A percentile compares a stretch with the other conserved stretches of the same genome.
These are phyloP conservation scores for Rosa rugosa DNA, from an alignment of 306 rosid genomes.

Conservation along the genomic window DNA sequence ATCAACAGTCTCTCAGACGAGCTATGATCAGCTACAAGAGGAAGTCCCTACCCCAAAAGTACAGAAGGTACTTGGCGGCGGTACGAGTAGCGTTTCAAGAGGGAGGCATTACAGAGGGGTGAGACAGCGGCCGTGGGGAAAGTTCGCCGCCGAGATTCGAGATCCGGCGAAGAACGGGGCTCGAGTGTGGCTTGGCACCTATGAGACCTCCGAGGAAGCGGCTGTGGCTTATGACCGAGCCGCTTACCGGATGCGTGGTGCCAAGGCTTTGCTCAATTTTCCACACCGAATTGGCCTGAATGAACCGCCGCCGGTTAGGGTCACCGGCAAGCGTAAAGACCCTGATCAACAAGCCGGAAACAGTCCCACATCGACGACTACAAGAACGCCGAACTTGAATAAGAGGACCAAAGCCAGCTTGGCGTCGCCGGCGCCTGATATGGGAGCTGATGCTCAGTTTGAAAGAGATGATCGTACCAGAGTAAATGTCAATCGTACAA, in stretches of 20 bases:
- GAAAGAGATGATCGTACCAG: neutral
- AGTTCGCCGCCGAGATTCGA: slow-evolving; percentile 58
- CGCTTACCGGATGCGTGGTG: slow-evolving; percentile 50
- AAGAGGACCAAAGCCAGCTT: slow-evolving; percentile 30
- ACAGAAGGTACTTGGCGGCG: neutral
- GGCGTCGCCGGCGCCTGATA: neutral
- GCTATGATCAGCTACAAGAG: neutral
- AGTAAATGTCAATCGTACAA: slow-evolving; percentile 6
- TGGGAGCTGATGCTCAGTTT: neutral
- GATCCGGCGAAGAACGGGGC: slow-evolving; percentile 57
- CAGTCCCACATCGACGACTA: neutral
- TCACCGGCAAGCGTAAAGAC: slow-evolving; percentile 43
- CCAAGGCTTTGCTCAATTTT: slow-evolving; percentile 61
- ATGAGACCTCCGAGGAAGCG: slow-evolving; percentile 61
- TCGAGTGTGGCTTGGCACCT: slow-evolving; percentile 63
- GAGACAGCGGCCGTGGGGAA: slow-evolving; percentile 59
- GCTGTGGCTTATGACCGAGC: slow-evolving; percentile 65
- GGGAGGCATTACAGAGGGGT: slow-evolving; percentile 53
- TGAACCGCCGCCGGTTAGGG: slow-evolving; percentile 48
- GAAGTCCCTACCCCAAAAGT: neutral
- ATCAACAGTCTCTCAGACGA: neutral
- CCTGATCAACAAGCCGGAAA: neutral
- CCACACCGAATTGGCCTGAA: slow-evolving; percentile 51
- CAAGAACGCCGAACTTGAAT: neutral
- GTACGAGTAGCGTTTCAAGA: neutral